Percentiles rank a stretch among this genome's conserved stretches.
phyloP scores from a whole-genome alignment of 2,329 filamentous ascomycete genomes.

The Exophiala sp. region DNA sequence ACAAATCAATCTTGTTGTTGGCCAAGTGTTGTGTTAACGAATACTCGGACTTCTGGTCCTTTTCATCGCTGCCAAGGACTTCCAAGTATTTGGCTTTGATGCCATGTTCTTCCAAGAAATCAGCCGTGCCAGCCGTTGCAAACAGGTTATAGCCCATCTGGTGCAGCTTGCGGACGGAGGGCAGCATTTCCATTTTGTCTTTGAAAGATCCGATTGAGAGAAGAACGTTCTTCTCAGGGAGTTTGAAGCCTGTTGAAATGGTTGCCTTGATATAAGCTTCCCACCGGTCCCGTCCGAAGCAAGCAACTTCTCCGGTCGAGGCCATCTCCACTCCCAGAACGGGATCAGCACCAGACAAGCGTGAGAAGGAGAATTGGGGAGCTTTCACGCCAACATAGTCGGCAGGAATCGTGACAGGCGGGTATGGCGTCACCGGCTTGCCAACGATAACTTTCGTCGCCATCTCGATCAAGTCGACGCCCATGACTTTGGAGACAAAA shows the following conservation, averaged over 20 bases:
- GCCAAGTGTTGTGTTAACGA: conserved; percentile 93
- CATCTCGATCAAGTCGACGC: conserved; percentile 95
- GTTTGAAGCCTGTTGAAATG: conserved; percentile 90
- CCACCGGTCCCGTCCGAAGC: conserved; percentile 91
- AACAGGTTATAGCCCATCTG: conserved; percentile 92
- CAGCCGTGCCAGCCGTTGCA: conserved; percentile 90
- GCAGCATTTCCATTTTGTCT: conserved; percentile 96
- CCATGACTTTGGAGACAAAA: conserved; percentile 98
- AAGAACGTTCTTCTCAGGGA: conserved; percentile 91
- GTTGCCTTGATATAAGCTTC: conserved; percentile 96
- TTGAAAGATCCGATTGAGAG: conserved; percentile 96
- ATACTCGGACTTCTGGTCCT: conserved; percentile 89
- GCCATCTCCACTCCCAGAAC: conserved; percentile 99
- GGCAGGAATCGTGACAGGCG: conserved; percentile 64
- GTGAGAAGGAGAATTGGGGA: conserved; percentile 97
- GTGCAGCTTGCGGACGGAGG: conserved; percentile 82
- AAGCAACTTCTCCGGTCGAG: conserved; percentile 95
- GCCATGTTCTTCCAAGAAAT: conserved; percentile 89
- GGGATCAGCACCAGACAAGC: conserved; percentile 89
- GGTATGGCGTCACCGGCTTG: conserved; percentile 74
- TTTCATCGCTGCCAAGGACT: conserved; percentile 68
- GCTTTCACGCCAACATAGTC: conserved; percentile 96
- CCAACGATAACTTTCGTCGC: conserved; percentile 95
- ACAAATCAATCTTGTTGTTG: conserved; percentile 96
- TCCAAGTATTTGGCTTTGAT: conserved; percentile 92